Percentiles rank a stretch among this genome's conserved stretches.
Evolutionary conservation across 164 flowering plant species (phyloP).

Genomic region (Nymphaea thermarum): DNA sequence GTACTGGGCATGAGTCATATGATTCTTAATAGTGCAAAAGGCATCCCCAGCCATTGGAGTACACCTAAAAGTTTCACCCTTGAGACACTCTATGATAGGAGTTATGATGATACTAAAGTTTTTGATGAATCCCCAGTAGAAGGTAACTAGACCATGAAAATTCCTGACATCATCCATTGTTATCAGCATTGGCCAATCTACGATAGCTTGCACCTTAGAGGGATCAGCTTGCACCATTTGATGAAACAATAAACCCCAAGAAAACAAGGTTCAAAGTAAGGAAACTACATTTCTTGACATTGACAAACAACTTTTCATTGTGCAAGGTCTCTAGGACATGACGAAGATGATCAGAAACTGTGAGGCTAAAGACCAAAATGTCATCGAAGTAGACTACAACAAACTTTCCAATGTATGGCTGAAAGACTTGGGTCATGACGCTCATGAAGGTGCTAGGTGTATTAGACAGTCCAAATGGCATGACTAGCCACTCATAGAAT

Average conservation of each 20-base stretch:
- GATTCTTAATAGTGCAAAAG: not conserved
- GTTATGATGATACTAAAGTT: not conserved
- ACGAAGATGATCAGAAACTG: not conserved
- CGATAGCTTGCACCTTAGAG: not conserved
- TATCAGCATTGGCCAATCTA: not conserved
- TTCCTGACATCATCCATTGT: not conserved
- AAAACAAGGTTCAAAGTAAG: not conserved
- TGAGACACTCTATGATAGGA: not conserved
- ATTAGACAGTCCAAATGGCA: not conserved
- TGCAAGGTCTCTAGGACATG: not conserved
- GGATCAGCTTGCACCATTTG: not conserved
- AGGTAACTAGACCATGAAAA: not conserved
- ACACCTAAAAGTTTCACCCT: not conserved
- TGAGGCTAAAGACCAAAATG: not conserved
- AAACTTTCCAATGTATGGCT: not conserved
- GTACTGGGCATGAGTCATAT: not conserved
- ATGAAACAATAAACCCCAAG: not conserved
- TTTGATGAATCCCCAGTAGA: not conserved
- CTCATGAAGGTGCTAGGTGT: not conserved
- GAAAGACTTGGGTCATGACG: not conserved
- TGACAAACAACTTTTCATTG: too few species aligned
- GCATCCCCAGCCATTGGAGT: not conserved
- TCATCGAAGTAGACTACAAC: not conserved
- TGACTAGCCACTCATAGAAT: not conserved
- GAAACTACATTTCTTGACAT: not conserved